Evolutionary conservation across 495 filamentous ascomycete species (phyloP).

Genomic region (Trichoderma gamsii): DNA sequence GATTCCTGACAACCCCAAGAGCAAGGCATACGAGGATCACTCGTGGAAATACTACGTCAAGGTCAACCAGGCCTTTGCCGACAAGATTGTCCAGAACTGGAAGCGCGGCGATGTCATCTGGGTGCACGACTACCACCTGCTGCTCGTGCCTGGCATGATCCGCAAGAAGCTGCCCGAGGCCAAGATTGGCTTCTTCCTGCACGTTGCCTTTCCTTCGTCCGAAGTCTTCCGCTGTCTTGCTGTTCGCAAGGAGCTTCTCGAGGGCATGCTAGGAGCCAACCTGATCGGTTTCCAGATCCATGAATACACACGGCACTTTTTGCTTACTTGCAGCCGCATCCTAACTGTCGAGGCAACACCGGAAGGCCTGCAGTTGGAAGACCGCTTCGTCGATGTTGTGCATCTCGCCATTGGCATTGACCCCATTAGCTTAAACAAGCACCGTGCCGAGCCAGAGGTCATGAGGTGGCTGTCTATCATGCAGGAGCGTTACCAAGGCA

Average conservation of each 20-base stretch:
- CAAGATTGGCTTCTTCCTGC: constrained; percentile 90
- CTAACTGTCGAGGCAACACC: constrained; percentile 79
- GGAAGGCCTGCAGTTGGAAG: constrained; percentile 83
- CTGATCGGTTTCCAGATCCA: constrained; percentile 86
- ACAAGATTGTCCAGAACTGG: constrained; percentile 82
- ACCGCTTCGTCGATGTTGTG: constrained; percentile 82
- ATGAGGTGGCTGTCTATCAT: constrained; percentile 71
- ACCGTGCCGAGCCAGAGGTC: constrained; percentile 67
- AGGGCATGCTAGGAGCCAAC: constrained; percentile 87
- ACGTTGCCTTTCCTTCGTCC: constrained; percentile 90
- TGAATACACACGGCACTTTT: constrained; percentile 88
- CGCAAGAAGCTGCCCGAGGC: constrained; percentile 80
- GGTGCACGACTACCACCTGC: constrained; percentile 90
- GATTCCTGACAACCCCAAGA: constrained; percentile 93
- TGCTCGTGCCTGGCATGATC: constrained; percentile 88
- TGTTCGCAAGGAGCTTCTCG: constrained; percentile 72
- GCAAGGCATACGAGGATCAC: constrained; percentile 93
- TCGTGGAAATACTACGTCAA: constrained; percentile 92
- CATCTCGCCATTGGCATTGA: constrained; percentile 77
- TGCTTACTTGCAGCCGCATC: constrained; percentile 87
- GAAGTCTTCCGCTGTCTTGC: constrained; percentile 90
- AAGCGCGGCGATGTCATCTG: constrained; percentile 86
- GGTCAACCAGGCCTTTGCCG: constrained; percentile 83
- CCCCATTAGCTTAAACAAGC: constrained; percentile 63
- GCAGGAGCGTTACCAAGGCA: constrained; percentile 70